These are phyloP conservation scores for Aspergillus intermedius DNA, from an alignment of 2,329 filamentous ascomycete species.

Conservation along the genomic window DNA sequence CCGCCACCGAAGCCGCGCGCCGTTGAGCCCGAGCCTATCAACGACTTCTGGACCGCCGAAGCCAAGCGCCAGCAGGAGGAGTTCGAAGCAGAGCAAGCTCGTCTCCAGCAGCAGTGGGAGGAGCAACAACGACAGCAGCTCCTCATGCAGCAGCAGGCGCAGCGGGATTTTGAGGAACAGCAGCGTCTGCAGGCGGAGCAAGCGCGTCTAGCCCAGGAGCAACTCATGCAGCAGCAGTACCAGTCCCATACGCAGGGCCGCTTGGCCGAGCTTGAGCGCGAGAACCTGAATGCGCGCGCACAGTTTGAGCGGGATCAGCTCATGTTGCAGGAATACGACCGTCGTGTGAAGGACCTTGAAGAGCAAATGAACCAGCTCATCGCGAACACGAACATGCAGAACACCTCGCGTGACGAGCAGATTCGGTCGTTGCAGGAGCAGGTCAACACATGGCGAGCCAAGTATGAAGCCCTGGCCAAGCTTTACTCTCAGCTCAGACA, in stretches of 20 bases:
- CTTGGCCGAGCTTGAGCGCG: constrained; percentile 89
- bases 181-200: constrained; percentile 82
- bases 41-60: constrained; percentile 96
- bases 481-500: constrained; percentile 92
- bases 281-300: constrained; percentile 87
- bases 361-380: constrained; percentile 77
- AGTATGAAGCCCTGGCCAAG: constrained; percentile 94
- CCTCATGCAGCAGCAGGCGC: constrained; percentile 73
- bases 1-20: constrained; percentile 61
- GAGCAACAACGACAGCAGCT: constrained; percentile 75
- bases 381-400: constrained; percentile 76
- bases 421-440: constrained; percentile 90
- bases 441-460: constrained; percentile 93
- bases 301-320: constrained; percentile 97
- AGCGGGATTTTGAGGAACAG: constrained; percentile 94
- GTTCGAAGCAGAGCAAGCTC: constrained; percentile 87
- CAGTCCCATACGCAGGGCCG: constrained; percentile 91
- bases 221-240: constrained; percentile 78
- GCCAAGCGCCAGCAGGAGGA: constrained; percentile 85
- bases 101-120: constrained; percentile 80
- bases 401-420: constrained; percentile 86
- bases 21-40: constrained; percentile 82
- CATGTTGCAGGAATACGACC: constrained; percentile 94
- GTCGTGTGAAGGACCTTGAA: constrained; percentile 87
- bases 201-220: constrained; percentile 83